Base-by-base conservation (phyloP, 1,139 yeast species). In the Debaryomycetaceae sp. region DNA sequence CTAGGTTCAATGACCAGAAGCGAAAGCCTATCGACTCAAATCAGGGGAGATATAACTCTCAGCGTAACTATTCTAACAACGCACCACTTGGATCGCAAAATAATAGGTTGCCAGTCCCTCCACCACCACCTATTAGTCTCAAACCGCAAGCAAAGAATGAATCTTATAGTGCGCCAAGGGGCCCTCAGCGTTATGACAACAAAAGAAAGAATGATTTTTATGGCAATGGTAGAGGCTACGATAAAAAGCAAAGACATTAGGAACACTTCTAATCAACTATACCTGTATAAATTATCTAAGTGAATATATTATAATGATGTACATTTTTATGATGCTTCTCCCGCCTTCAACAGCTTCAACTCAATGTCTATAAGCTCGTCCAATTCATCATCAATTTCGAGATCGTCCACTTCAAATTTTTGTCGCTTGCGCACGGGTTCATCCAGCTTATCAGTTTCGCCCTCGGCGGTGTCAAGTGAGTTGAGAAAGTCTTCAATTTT, bases 361-460 rank as follows among this genome's bases (percentile, higher is more conserved):
- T 68, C 73, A 40, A 54, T 59, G 48, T 68, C 72, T 36, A 68
- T 66, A 43, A 67, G 47, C 23, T 57, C 54, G 45, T 66, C 68
- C 48, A 67, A 55, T 37, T 59, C 45, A 22, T 46, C 48, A 20
- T 40, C 45, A 38, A 42, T 38, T 23, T 41, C 44, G 37, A 17
- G 34, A 40, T 45, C 22, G 23, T 42, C 38, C 36, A 48, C 37
- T 42, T 36, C 47, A 29, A 29, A 24, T n/a, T 42, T 45, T 9
- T 41, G 36, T 17, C 36, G 24, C 11, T 36, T 36, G 24, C 23
- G 11, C 2, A 29, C 23, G 20, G 38, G 8, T 46, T 6, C 42
- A 45, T 24, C 36, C 39, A 5, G 23, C 17, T 39, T 42, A 13
- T 37, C 31, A 29, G 41, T 9, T 6, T 11, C 35, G 9, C 17